These are phyloP conservation scores for Colletotrichum limetticola DNA, from an alignment of 2,329 filamentous ascomycete genomes.

Conservation along the genomic window DNA sequence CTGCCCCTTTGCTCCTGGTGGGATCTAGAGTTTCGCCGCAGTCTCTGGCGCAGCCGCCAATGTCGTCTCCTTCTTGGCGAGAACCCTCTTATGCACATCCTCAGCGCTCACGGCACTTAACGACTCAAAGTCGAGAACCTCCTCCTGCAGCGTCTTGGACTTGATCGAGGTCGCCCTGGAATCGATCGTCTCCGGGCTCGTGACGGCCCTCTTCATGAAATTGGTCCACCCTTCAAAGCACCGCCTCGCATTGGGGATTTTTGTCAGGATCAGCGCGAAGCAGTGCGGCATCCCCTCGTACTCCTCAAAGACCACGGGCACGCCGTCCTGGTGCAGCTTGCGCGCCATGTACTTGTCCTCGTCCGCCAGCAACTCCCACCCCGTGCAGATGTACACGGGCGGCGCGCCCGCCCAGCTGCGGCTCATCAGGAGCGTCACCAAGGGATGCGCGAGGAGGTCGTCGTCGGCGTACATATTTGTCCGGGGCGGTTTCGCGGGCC, in stretches of 20 bases:
- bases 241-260: slow-evolving; percentile 54
- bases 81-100: slow-evolving; percentile 53
- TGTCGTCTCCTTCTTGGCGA: slow-evolving; percentile 38
- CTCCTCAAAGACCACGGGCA: slow-evolving; percentile 73
- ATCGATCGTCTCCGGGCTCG: slow-evolving; percentile 45
- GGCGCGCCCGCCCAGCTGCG: slow-evolving; percentile 70
- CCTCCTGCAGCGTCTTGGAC: slow-evolving; percentile 63
- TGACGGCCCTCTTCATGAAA: slow-evolving; percentile 62
- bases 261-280: slow-evolving; percentile 69
- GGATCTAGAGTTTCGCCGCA: slow-evolving; percentile 44
- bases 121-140: slow-evolving; percentile 52
- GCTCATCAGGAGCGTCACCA: slow-evolving; percentile 71
- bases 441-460: slow-evolving; percentile 69
- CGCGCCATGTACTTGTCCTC: slow-evolving; percentile 71
- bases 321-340: slow-evolving; percentile 66
- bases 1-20: no score
- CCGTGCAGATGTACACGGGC: slow-evolving; percentile 75
- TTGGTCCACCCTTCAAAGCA: slow-evolving; percentile 66
- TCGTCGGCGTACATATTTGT: slow-evolving; percentile 66
- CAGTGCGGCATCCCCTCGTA: slow-evolving; percentile 86
- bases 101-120: slow-evolving; percentile 56
- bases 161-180: slow-evolving; percentile 58
- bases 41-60: slow-evolving; percentile 37
- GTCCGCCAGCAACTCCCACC: slow-evolving; percentile 78
- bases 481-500: slow-evolving; percentile 67